Evolutionary conservation across 441 rosid species (phyloP).

Genomic region (Adansonia grandidieri): DNA sequence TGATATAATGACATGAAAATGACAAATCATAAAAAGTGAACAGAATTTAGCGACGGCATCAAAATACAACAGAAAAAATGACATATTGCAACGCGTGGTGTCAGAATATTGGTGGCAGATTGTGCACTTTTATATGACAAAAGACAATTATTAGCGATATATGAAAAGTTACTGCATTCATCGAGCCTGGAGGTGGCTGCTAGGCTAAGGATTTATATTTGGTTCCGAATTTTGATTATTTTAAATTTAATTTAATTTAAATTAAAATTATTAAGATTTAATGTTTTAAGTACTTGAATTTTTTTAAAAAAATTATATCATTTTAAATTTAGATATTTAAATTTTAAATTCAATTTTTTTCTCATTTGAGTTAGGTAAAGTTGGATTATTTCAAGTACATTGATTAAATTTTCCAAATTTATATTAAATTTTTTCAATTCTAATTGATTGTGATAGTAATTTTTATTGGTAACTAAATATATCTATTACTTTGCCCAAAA

Average conservation of each 20-base stretch:
- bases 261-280: too few relatives aligned
- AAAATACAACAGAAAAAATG: neutral
- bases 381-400: too few relatives aligned
- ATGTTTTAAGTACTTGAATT: too few relatives aligned
- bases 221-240: neutral
- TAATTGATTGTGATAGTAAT: too few relatives aligned
- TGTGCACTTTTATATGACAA: neutral
- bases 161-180: neutral
- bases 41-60: neutral
- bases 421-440: too few relatives aligned
- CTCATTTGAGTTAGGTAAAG: too few relatives aligned
- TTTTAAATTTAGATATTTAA: too few relatives aligned
- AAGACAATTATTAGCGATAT: neutral
- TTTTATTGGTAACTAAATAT: too few relatives aligned
- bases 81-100: neutral
- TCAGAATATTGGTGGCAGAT: neutral
- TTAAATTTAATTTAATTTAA: neutral
- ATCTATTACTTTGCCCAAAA: too few relatives aligned
- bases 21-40: constrained; percentile 3
- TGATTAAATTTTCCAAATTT: too few relatives aligned
- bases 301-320: too few relatives aligned
- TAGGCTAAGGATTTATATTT: neutral
- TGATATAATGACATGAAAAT: neutral
- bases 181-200: neutral
- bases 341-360: too few relatives aligned